Percentiles rank a stretch among this genome's conserved stretches.
These are phyloP conservation scores for Neurospora sp. DNA, from an alignment of 495 filamentous ascomycete species.

Conservation along the genomic window DNA sequence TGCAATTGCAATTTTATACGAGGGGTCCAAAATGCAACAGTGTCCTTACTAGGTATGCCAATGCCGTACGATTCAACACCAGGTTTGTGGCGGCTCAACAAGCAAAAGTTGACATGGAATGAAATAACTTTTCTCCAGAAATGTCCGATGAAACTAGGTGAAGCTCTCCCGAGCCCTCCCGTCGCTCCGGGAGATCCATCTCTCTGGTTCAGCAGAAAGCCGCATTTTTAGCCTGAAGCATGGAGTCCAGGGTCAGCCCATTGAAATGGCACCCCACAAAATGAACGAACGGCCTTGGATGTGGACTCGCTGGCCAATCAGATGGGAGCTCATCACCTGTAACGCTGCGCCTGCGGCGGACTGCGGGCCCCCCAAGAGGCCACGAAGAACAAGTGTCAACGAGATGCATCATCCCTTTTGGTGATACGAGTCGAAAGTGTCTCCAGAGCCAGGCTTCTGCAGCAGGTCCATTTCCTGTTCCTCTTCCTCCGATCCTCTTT, in stretches of 20 bases:
- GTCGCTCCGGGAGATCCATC: background rate
- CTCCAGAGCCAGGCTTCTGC: background rate
- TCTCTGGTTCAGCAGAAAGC: background rate
- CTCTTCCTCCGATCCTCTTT: background rate
- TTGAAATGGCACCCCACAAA: background rate
- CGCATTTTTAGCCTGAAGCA: background rate
- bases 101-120: background rate
- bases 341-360: background rate
- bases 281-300: background rate
- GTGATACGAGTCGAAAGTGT: background rate
- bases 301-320: background rate
- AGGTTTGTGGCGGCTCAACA: background rate
- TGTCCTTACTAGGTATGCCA: background rate
- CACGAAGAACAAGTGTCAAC: constrained; percentile 1
- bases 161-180: background rate
- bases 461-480: background rate
- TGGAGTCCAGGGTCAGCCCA: background rate
- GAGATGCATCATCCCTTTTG: background rate
- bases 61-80: background rate
- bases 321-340: background rate
- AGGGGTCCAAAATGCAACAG: background rate
- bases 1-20: background rate
- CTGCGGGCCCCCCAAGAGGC: background rate
- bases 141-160: background rate
- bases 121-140: background rate